phyloP scores from a whole-genome alignment of 176 grass and related monocot genomes.

The Oryza glaberrima region DNA sequence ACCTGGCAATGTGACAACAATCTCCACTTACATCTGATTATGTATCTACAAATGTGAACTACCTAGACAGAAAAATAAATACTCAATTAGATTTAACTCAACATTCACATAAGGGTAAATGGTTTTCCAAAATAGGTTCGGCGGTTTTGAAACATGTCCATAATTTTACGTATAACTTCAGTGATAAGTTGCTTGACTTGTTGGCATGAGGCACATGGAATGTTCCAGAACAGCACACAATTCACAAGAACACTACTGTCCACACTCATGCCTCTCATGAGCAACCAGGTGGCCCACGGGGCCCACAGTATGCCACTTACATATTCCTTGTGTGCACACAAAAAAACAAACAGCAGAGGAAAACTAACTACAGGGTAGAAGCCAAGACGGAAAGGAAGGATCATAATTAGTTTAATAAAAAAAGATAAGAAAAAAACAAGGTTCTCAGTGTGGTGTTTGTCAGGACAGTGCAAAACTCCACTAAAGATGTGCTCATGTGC shows the following conservation, averaged over 20 bases:
- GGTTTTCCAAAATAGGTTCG: not conserved
- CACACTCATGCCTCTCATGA: not conserved
- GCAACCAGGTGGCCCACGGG: not conserved
- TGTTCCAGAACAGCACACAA: not conserved
- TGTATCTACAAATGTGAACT: not conserved
- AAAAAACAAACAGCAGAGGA: not conserved
- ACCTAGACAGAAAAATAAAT: not conserved
- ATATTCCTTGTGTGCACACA: constrained; percentile 1
- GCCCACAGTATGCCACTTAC: not conserved
- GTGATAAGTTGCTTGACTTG: not conserved
- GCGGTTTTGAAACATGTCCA: not conserved
- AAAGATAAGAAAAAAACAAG: not conserved
- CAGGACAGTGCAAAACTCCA: constrained; percentile 13
- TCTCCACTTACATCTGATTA: not conserved
- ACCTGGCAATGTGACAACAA: not conserved
- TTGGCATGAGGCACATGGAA: not conserved
- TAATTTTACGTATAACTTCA: not conserved
- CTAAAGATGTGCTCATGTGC: constrained; percentile 6
- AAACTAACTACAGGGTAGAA: not conserved
- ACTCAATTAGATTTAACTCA: not conserved
- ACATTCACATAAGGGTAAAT: not conserved
- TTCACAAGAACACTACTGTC: not conserved
- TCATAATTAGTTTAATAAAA: constrained; percentile 18
- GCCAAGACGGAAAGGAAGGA: constrained; percentile 9
- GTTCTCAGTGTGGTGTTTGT: not conserved